A percentile compares a stretch with the other conserved stretches of the same genome.
These are phyloP conservation scores for Veloboletus limbatus DNA, from an alignment of 1,284 basidiomycete species.

Conservation along the genomic window DNA sequence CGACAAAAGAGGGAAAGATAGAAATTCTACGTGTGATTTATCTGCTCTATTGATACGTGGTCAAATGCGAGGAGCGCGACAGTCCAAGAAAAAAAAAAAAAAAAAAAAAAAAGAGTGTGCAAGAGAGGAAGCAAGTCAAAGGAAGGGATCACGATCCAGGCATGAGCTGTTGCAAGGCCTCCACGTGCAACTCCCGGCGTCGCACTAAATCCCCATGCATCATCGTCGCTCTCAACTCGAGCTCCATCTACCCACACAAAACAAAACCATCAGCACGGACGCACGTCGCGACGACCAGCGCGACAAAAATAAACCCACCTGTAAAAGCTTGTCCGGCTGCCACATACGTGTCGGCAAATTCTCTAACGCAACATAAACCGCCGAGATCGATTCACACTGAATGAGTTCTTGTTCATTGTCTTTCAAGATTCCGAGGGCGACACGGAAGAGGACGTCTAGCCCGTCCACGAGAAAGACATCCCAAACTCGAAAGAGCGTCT, in stretches of 20 bases:
- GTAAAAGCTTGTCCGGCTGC: slow-evolving; percentile 86
- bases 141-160: slow-evolving; percentile 17
- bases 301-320: slow-evolving; percentile 66
- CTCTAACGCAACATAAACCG: slow-evolving; percentile 84
- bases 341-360: slow-evolving; percentile 89
- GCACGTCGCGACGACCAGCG: too few species aligned
- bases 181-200: slow-evolving; percentile 60
- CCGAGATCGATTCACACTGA: slow-evolving; percentile 77
- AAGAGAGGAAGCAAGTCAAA: too few species aligned
- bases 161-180: slow-evolving; percentile 45
- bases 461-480: slow-evolving; percentile 97
- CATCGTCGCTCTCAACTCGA: slow-evolving; percentile 66
- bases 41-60: slow-evolving; percentile 12
- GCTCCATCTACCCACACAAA: slow-evolving; percentile 58
- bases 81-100: neutral
- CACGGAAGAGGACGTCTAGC: slow-evolving; percentile 86
- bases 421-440: slow-evolving; percentile 85
- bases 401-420: slow-evolving; percentile 82
- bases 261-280: neutral
- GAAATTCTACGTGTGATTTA: slow-evolving; percentile 3
- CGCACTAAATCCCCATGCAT: slow-evolving; percentile 67
- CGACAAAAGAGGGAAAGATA: too few species aligned
- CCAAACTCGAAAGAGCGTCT: slow-evolving; percentile 91
- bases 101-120: neutral
- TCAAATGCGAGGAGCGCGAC: too few species aligned